Evolutionary conservation across 2,329 filamentous ascomycete species (phyloP).

Genomic region (Zelopaecilomyces penicillatus): DNA sequence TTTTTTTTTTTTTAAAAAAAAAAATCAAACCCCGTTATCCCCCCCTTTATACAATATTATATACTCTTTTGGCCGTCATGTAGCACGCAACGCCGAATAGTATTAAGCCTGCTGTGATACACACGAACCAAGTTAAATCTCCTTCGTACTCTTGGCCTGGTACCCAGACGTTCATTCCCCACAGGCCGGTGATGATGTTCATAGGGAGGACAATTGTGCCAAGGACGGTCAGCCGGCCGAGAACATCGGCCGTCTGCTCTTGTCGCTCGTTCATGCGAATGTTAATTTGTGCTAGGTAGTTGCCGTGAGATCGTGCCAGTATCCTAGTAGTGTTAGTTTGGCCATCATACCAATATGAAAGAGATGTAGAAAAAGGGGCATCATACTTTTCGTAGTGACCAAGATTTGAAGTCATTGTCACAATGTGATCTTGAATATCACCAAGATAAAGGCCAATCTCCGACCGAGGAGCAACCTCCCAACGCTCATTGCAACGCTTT

Average conservation of each 20-base stretch:
- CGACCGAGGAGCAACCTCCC: constrained; percentile 88
- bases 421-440: constrained; percentile 97
- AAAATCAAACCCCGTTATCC: no score
- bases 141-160: constrained; percentile 79
- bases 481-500: constrained; percentile 95
- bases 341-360: constrained; percentile 6
- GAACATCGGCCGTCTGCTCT: constrained; percentile 88
- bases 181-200: constrained; percentile 98
- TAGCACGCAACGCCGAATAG: constrained; percentile 75
- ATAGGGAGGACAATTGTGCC: constrained; percentile 96
- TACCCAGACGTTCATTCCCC: constrained; percentile 98
- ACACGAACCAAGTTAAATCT: constrained; percentile 67
- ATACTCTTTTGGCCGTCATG: constrained; percentile 73
- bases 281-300: constrained; percentile 99
- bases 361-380: not conserved
- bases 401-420: constrained; percentile 96
- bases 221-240: constrained; percentile 89
- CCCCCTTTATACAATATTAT: constrained; percentile 57
- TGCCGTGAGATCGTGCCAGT: constrained; percentile 81
- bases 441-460: constrained; percentile 97
- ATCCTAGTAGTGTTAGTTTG: constrained; percentile 46
- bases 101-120: constrained; percentile 65
- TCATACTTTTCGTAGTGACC: constrained; percentile 90
- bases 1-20: no score
- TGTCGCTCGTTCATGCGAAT: constrained; percentile 98